phyloP scores from a whole-genome alignment of 1,284 basidiomycete genomes.

The Ganoderma sinense region DNA sequence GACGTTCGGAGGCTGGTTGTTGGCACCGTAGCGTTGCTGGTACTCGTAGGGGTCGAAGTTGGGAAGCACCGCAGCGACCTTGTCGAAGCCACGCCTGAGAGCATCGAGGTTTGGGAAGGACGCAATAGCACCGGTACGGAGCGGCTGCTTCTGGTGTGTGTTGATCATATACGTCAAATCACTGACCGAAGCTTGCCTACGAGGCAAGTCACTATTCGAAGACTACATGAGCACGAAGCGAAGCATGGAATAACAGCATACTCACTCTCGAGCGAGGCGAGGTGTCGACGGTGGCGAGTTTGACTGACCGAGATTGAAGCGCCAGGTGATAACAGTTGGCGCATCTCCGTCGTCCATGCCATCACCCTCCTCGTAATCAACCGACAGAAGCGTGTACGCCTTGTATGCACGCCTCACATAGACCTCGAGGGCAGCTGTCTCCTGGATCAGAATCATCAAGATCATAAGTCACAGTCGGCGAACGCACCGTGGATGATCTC shows the following conservation, averaged over 20 bases:
- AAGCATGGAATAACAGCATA: constrained; percentile 27
- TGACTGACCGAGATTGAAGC: constrained; percentile 91
- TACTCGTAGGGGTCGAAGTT: constrained; percentile 77
- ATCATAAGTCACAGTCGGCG: constrained; percentile 1
- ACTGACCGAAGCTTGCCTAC: constrained; percentile 86
- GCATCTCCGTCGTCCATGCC: constrained; percentile 79
- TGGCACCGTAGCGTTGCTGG: constrained; percentile 76
- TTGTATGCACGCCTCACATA: constrained; percentile 97
- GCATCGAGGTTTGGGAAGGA: constrained; percentile 84
- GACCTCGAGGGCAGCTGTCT: constrained; percentile 90
- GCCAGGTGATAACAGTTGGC: constrained; percentile 88
- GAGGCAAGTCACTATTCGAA: constrained; percentile 47
- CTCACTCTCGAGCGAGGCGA: constrained; percentile 70
- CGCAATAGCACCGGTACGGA: constrained; percentile 89
- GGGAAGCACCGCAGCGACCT: constrained; percentile 74
- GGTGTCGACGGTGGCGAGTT: constrained; percentile 88
- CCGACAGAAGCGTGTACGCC: constrained; percentile 90
- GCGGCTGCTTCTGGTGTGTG: constrained; percentile 84
- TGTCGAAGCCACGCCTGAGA: constrained; percentile 78
- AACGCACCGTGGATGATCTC: constrained; percentile 83
- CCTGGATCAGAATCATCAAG: constrained; percentile 8
- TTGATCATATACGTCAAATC: constrained; percentile 92
- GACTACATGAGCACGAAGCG: constrained; percentile 19
- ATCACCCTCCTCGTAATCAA: constrained; percentile 95
- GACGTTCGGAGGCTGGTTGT: constrained; percentile 86